Evolutionary conservation across 1,284 basidiomycete genomes (phyloP), one percentile per base, ranked within the genome.

Genomic region (Austroboletus novae-zelandiae): DNA sequence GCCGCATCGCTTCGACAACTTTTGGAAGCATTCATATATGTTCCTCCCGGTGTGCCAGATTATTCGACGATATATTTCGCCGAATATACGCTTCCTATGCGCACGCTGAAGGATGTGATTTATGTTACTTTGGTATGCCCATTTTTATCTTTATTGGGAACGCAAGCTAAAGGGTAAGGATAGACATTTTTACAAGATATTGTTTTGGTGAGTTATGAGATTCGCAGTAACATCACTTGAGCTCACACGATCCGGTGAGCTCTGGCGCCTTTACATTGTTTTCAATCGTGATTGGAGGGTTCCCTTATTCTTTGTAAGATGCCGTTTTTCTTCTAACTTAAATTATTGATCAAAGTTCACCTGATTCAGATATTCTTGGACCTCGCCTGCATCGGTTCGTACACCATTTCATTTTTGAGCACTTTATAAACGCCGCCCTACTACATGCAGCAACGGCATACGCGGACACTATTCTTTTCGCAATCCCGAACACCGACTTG

Each of bases 221-320:
- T 3, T 30, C 10, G 6, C 36, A 9, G 3, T 35, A 18, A 45
- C 53, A 17, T 32, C 8, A 13, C 9, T 23, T 10, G 5, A 9
- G 10, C 45, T 59, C 5, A 53, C 43, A 2, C 20, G 25, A 7
- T 9, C 9, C 9, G 25, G 18, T 47, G 7, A 57, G 56, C 46
- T 57, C 15, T 57, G 56, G 56, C 57, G 56, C 10, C 54, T 59
- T 30, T 56, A 57, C 31, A 17, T 57, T 27, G 57, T 57, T 37
- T 59, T 53, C n/a, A 40, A 53, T 34, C 54, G 47, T 25, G 39
- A 57, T 34, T 57, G 56, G 56, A 59, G 37, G 20, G 20, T 57
- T 3, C 40, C 50, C 6, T 10, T 57, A 27, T 17, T 47, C 20
- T 57, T 57, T 9, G 56, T 57, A 39, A 48, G 57, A 5, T 40